Evolutionary conservation across 2,329 filamentous ascomycete genomes (phyloP).

Genomic region (Tetracladium maxilliforme): DNA sequence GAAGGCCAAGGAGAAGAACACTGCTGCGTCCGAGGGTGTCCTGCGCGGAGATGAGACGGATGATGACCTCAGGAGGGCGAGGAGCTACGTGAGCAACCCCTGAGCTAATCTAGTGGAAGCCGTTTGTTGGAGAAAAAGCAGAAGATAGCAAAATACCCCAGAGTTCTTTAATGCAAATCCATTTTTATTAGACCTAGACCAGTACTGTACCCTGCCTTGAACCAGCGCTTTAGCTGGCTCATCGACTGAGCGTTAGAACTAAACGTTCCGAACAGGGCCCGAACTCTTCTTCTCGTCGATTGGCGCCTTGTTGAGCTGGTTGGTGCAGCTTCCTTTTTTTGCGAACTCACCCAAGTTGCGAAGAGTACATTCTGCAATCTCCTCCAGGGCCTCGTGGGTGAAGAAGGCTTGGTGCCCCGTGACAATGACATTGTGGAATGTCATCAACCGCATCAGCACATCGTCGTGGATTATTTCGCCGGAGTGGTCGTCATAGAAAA

Average conservation of each 20-base stretch:
- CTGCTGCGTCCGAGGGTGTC: conserved; percentile 9
- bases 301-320: too few relatives aligned
- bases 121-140: too few relatives aligned
- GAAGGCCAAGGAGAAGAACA: conserved; percentile 13
- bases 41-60: conserved; percentile 18
- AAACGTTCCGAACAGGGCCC: too few relatives aligned
- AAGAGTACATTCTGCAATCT: conserved; percentile 47
- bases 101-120: conserved; percentile 11
- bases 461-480: conserved; percentile 52
- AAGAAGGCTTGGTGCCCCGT: conserved; percentile 59
- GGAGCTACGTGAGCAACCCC: conserved; percentile 31
- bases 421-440: conserved; percentile 52
- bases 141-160: too few relatives aligned
- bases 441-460: conserved; percentile 48
- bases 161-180: too few relatives aligned
- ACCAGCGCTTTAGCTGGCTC: too few relatives aligned
- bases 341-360: conserved; percentile 35
- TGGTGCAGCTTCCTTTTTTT: conserved; percentile 16
- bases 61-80: conserved; percentile 24
- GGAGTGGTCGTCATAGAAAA: conserved; percentile 54
- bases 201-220: too few relatives aligned
- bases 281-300: too few relatives aligned
- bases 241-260: too few relatives aligned
- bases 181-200: too few relatives aligned
- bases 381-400: conserved; percentile 46